phyloP scores from a whole-genome alignment of 2,329 filamentous ascomycete genomes.

The Nemania serpens region DNA sequence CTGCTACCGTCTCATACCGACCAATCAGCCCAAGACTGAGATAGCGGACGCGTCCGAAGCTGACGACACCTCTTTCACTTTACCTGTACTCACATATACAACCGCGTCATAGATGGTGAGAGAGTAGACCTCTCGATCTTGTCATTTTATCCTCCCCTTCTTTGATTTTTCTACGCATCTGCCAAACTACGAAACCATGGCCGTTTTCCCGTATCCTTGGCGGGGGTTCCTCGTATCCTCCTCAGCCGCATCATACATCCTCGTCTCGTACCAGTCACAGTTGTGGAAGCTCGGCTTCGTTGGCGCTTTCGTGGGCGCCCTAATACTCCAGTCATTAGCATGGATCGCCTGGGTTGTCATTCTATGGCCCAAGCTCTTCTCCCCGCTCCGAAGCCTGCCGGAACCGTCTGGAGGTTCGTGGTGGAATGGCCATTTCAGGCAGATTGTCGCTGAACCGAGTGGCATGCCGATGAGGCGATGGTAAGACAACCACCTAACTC shows the following conservation, averaged over 20 bases:
- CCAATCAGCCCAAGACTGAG: too few species aligned
- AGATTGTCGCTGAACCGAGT: constrained; percentile 46
- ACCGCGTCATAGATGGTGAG: too few species aligned
- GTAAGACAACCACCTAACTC: constrained; percentile 40
- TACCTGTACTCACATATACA: too few species aligned
- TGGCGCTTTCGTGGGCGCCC: constrained; percentile 44
- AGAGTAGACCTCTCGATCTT: neutral
- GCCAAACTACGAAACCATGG: constrained; percentile 33
- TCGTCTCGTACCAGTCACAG: constrained; percentile 36
- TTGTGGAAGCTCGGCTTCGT: constrained; percentile 44
- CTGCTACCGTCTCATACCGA: too few species aligned
- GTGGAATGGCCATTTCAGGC: constrained; percentile 53
- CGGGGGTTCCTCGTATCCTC: constrained; percentile 38
- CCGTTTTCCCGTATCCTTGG: constrained; percentile 36
- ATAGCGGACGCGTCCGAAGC: too few species aligned
- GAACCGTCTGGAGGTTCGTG: constrained; percentile 50
- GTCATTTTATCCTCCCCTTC: neutral
- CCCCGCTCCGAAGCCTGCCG: constrained; percentile 55
- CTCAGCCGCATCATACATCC: constrained; percentile 40
- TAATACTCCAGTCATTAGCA: constrained; percentile 42
- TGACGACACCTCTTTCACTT: too few species aligned
- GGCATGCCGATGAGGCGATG: constrained; percentile 55
- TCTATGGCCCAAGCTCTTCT: constrained; percentile 56
- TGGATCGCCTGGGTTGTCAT: constrained; percentile 50
- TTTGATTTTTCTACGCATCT: neutral